Evolutionary conservation across 1,284 basidiomycete species (phyloP).

Genomic region (Cystobasidiaceae sp.): DNA sequence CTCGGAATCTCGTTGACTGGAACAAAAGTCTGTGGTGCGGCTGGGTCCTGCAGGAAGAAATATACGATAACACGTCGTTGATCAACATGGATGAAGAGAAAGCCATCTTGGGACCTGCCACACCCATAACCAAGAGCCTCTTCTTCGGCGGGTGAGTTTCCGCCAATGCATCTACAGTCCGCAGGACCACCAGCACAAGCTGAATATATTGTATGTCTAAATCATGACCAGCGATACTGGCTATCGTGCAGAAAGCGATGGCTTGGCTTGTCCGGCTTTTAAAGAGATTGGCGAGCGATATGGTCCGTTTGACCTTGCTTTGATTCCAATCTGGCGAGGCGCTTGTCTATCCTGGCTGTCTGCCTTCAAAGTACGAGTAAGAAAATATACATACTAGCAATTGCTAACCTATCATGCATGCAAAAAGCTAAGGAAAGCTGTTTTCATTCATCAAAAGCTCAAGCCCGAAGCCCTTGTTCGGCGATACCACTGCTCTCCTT

Average conservation of each 20-base stretch:
- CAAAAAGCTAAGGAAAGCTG: background rate
- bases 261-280: constrained; percentile 42
- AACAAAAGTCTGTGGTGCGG: constrained; percentile 42
- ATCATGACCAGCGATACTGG: constrained; percentile 42
- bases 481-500: constrained; percentile 37
- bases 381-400: background rate
- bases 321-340: constrained; percentile 44
- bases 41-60: constrained; percentile 41
- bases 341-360: constrained; percentile 40
- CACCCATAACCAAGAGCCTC: constrained; percentile 30
- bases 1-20: constrained; percentile 38
- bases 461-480: constrained; percentile 38
- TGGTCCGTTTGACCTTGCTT: constrained; percentile 42
- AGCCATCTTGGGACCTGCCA: background rate
- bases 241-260: constrained; percentile 35
- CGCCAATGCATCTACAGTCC: background rate
- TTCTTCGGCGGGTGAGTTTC: constrained; percentile 38
- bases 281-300: constrained; percentile 39
- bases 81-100: background rate
- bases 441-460: constrained; percentile 29
- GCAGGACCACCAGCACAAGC: background rate
- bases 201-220: background rate
- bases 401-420: no score
- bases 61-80: constrained; percentile 15
- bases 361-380: constrained; percentile 39